Evolutionary conservation across 1,284 basidiomycete species (phyloP), one percentile per base, ranked within the genome.

Genomic region (Thecaphora frezii): DNA sequence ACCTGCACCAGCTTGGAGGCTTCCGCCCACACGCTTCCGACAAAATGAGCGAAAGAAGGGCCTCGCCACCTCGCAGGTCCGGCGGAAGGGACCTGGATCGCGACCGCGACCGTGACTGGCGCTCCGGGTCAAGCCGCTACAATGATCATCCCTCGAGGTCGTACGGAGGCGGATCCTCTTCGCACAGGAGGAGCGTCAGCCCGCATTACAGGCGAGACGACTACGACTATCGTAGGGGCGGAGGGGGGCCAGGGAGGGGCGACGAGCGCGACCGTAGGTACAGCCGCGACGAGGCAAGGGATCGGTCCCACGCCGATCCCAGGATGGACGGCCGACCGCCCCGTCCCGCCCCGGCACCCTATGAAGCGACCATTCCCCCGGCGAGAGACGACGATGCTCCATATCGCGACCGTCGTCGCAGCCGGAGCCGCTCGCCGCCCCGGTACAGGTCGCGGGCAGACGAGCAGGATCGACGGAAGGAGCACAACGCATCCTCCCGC

Each of bases 331-430:
- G 28, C 22, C 49, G 50, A 3, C 48, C 30, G 12, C 44, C 52
- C 18, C 48, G 56, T 5, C 26, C 56, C 12, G 23, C 49, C 36
- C 56, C 56, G 4, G 12, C 40, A 22, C 48, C 46, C 0, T 58
- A 48, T 19, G 42, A 57, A 3, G 43, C 40, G 12, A 44, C 50
- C 22, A 28, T 19, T 22, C 38, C 39, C 10, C 44, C 30, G 14
- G 45, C 42, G 13, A 44, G 40, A 4, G 30, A 50, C 14, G 43
- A 43, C 5, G 30, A 48, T 18, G 5, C 12, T 1, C n/a, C 28
- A 13, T 10, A 24, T 10, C 18, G 30, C n/a, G 24, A 36, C n/a
- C 25, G 26, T 10, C 25, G 43, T 21, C 36, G 44, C 28, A 47
- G 48, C 13, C 42, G 46, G 22, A 52, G 50, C 24, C 39, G 51